Evolutionary conservation across 495 filamentous ascomycete species (phyloP).

Genomic region (Penicillium egyptiacum): DNA sequence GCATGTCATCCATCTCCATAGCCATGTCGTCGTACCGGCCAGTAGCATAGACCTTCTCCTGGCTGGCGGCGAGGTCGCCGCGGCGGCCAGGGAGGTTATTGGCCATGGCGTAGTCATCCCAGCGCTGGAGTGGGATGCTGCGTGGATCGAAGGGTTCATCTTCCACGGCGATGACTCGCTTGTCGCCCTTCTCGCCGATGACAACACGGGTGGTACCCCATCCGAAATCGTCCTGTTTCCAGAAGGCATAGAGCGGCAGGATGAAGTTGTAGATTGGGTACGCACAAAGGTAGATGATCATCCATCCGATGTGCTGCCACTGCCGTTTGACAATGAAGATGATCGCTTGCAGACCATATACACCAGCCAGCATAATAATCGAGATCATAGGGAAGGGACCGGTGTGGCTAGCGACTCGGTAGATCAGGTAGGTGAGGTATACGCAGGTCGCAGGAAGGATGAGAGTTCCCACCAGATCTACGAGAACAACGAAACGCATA

Average conservation of each 20-base stretch:
- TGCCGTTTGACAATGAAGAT: conserved; percentile 96
- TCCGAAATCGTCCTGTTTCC: conserved; percentile 95
- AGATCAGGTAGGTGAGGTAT: conserved; percentile 89
- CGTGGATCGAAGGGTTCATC: conserved; percentile 88
- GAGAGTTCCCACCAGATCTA: conserved; percentile 91
- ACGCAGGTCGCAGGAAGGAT: conserved; percentile 89
- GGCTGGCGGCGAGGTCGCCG: conserved; percentile 50
- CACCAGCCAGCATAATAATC: conserved; percentile 79
- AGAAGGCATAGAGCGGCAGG: conserved; percentile 95
- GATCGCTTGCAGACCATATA: conserved; percentile 92
- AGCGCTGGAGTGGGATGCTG: conserved; percentile 89
- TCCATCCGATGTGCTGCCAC: conserved; percentile 98
- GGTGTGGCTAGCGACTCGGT: conserved; percentile 65
- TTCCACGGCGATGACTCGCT: conserved; percentile 81
- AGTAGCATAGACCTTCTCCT: conserved; percentile 62
- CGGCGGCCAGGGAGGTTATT: conserved; percentile 93
- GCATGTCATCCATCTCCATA: conserved; percentile 97
- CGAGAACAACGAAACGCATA: conserved; percentile 96
- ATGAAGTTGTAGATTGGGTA: conserved; percentile 93
- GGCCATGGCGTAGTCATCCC: conserved; percentile 93
- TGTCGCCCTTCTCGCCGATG: conserved; percentile 87
- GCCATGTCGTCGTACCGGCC: conserved; percentile 60
- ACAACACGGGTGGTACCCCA: conserved; percentile 61
- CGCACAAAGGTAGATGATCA: conserved; percentile 95
- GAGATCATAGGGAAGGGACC: conserved; percentile 86